phyloP scores from a whole-genome alignment of 805 yeast species.

The Cyberlindnera petersonii region DNA sequence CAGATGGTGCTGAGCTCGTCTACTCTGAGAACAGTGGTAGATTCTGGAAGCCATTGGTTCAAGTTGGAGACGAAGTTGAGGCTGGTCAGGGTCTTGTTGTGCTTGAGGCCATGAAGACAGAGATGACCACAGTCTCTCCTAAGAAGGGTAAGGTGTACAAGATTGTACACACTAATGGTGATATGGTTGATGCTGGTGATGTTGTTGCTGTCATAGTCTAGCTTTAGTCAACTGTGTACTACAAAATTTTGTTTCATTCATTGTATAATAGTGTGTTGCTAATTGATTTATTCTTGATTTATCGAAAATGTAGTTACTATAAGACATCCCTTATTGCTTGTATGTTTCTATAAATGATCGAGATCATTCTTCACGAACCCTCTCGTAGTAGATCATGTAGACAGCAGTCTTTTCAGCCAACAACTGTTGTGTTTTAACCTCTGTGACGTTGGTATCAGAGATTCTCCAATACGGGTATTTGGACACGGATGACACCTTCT shows the following conservation, averaged over 20 bases:
- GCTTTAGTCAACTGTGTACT: background rate
- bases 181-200: conserved; percentile 96
- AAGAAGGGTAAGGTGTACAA: conserved; percentile 67
- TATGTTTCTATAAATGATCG: background rate
- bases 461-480: conserved; percentile 79
- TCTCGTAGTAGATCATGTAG: conserved; percentile 81
- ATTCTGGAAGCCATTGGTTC: conserved; percentile 88
- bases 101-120: conserved; percentile 98
- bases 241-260: background rate
- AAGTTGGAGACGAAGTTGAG: conserved; percentile 70
- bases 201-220: conserved; percentile 76
- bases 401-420: conserved; percentile 70
- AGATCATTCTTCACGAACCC: conserved; percentile 20
- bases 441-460: conserved; percentile 70
- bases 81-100: conserved; percentile 80
- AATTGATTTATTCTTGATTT: too few species aligned
- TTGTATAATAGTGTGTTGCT: conserved; percentile 2
- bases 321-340: background rate
- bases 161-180: conserved; percentile 79
- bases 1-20: conserved; percentile 77
- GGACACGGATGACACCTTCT: conserved; percentile 50
- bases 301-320: too few species aligned
- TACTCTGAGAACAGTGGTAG: conserved; percentile 97
- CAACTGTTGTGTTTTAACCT: conserved; percentile 54
- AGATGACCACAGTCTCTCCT: conserved; percentile 82